phyloP scores from a whole-genome alignment of 257 asterid species.

The Gardenia jasminoides region DNA sequence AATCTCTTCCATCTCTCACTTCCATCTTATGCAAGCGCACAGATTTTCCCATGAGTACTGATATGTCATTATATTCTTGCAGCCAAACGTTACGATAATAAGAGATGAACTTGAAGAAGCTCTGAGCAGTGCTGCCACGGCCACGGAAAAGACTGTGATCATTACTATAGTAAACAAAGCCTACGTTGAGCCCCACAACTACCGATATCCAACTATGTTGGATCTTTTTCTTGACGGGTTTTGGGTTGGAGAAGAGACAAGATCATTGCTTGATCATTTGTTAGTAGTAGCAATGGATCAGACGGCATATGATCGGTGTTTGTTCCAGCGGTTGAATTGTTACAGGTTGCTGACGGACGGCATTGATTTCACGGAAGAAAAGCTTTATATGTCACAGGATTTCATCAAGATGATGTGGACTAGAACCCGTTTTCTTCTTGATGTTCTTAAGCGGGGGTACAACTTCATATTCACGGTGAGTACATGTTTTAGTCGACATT shows the following conservation, averaged over 20 bases:
- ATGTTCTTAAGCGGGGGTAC: conserved; percentile 60
- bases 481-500: not conserved
- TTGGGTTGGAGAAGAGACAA: conserved; percentile 65
- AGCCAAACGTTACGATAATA: not conserved
- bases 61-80: not conserved
- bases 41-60: too few relatives aligned
- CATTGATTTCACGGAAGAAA: conserved; percentile 46
- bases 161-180: conserved; percentile 62
- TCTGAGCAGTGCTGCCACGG: conserved; percentile 49
- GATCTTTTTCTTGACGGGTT: conserved; percentile 79
- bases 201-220: conserved; percentile 55
- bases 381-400: conserved; percentile 54
- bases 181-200: conserved; percentile 48
- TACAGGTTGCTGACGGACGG: conserved; percentile 41
- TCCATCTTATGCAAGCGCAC: not conserved
- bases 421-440: conserved; percentile 51
- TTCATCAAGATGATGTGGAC: conserved; percentile 92
- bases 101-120: conserved; percentile 44
- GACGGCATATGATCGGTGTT: conserved; percentile 55
- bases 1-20: not conserved
- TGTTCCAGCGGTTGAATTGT: conserved; percentile 56
- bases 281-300: conserved; percentile 66
- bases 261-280: conserved; percentile 41
- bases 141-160: conserved; percentile 51
- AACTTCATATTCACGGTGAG: conserved; percentile 72